phyloP scores from a whole-genome alignment of 371 early-diverging fungal genomes.

The Apophysomyces sp. region DNA sequence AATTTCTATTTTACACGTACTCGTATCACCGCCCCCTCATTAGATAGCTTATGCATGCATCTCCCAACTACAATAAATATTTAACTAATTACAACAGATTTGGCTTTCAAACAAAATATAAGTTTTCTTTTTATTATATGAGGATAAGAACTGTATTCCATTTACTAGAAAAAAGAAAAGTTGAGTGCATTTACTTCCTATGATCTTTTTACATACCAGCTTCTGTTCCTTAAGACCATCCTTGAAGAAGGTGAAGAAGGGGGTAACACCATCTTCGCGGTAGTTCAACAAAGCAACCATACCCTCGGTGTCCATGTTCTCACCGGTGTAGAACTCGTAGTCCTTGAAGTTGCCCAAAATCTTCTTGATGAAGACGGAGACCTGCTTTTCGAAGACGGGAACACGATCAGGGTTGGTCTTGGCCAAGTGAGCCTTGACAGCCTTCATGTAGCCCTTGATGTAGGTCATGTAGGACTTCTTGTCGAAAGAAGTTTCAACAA shows the following conservation, averaged over 20 bases:
- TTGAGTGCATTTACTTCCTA: neutral
- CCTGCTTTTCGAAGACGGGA: conserved; percentile 69
- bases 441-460: conserved; percentile 95
- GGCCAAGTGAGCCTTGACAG: conserved; percentile 59
- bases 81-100: neutral
- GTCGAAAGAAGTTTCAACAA: conserved; percentile 77
- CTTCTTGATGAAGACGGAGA: conserved; percentile 72
- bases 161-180: conserved; percentile 1
- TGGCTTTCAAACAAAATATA: neutral
- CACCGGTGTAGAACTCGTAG: conserved; percentile 91
- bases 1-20: neutral
- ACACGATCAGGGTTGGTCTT: conserved; percentile 70
- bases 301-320: conserved; percentile 86
- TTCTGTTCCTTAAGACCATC: conserved; percentile 84
- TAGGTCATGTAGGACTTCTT: conserved; percentile 92
- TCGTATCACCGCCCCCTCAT: neutral
- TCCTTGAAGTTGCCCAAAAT: conserved; percentile 80
- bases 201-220: conserved; percentile 40
- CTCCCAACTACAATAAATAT: neutral
- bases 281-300: conserved; percentile 92
- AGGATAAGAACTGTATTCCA: neutral
- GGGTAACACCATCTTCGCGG: conserved; percentile 92
- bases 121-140: neutral
- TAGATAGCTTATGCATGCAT: neutral
- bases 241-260: conserved; percentile 92